Evolutionary conservation across 78 protist species (phyloP).

Genomic region (Corallochytrium limacisporum): DNA sequence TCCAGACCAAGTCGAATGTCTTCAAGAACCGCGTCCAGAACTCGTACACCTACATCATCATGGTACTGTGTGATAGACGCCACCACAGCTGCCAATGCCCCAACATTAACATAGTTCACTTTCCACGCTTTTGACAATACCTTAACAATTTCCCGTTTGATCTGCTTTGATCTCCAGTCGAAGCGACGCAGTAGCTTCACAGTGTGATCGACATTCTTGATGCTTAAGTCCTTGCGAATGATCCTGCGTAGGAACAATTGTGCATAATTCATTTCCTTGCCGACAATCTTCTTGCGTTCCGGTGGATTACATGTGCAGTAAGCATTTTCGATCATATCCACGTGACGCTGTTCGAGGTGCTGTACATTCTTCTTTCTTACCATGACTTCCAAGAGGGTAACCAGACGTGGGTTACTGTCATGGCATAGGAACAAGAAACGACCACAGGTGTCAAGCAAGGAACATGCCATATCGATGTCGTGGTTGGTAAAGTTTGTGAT

Average conservation of each 20-base stretch:
- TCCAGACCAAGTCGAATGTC: constrained; percentile 14
- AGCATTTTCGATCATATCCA: constrained; percentile 12
- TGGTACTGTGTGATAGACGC: constrained; percentile 22
- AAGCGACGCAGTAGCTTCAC: constrained; percentile 25
- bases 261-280: too few species aligned
- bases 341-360: not conserved
- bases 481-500: constrained; percentile 47
- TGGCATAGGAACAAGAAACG: constrained; percentile 38
- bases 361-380: not conserved
- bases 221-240: constrained; percentile 35
- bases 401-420: constrained; percentile 34
- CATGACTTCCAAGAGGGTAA: constrained; percentile 22
- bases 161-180: not conserved
- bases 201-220: constrained; percentile 16
- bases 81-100: constrained; percentile 17
- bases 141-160: too few species aligned
- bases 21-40: constrained; percentile 25
- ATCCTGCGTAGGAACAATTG: too few species aligned
- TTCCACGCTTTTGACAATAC: too few species aligned
- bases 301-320: not conserved
- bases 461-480: constrained; percentile 45
- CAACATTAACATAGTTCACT: too few species aligned
- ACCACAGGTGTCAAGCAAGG: constrained; percentile 54
- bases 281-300: too few species aligned
- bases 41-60: not conserved